Base-by-base conservation (phyloP, 1,139 yeast species). In the Magnusiomyces suaveolens region DNA sequence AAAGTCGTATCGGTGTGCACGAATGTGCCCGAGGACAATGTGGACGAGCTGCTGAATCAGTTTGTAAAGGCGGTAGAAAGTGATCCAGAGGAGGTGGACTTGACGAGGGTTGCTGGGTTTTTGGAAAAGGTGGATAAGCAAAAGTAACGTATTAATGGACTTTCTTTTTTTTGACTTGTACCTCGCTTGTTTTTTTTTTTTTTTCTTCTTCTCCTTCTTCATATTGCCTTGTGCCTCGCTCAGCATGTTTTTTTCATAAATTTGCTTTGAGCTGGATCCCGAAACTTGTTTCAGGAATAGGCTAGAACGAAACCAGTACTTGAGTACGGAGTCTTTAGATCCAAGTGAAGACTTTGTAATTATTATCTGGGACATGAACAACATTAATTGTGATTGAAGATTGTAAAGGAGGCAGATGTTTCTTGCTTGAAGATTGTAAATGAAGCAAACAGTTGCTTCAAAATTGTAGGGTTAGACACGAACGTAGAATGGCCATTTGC, bases 1-100 rank as follows among this genome's bases (percentile, higher is more conserved):
- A 79, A 87, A 63, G 96, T 92, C 24, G 92, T 92, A 43, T 83
- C 96, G 48, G 75, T 88, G 55, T 90, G 97, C 72, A 86, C 96
- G 2, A 92, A 94, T 23, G 94, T 89, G 26, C 87, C 82, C 49
- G 84, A 80, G 54, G 75, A 72, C 25, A 84, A 84, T 61, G 96
- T 90, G 46, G 98, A 92, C 67, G 80, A 79, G 56, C 76, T 92
- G 63, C 76, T 92, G 56, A 94, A 86, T 60, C 95, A 94, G 2
- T 76, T 92, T 52, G 79, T 92, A 32, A 88, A 85, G 65, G 96
- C 97, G 16, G 96, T 92, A 3, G 96, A 89, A 59, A 84, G 88
- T 57, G 88, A 83, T 64, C 85, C 85, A 0, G 83, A 79, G 55
- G 85, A 80, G 55, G 81, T 81, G 55, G 85, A 81, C 62, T 72